Base-by-base conservation (phyloP, 805 yeast genomes). In the Cyberlindnera sargentensis region DNA sequence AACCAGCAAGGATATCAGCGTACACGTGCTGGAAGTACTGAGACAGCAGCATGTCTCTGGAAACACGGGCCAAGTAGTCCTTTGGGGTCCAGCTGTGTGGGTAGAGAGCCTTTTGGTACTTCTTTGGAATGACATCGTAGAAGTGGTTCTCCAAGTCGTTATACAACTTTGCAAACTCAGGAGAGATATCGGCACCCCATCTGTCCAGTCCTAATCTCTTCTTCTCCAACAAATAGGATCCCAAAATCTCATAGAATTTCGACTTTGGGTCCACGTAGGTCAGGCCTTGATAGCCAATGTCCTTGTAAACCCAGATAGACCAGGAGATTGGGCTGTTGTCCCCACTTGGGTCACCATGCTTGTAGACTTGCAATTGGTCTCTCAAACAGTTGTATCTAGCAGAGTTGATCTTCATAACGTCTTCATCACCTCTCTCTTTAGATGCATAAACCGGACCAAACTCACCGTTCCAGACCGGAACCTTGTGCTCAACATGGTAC, bases 381-480 rank as follows among this genome's bases (percentile, higher is more conserved):
- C 65, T 64, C 50, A 73, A 63, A 28, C 72, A 66, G 24, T 62
- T 49, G 53, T 69, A 71, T 5, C 37, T 8, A 26, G 65, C 58
- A 11, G 42, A 47, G 51, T 73, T 73, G 39, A 63, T 67, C 27
- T 50, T 50, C 9, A 63, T 72, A 5, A 63, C 59, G 43, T 70
- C 59, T 1, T 45, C 40, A 50, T 71, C 75, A 23, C 75, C 75
- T 43, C 77, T 60, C 26, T 56, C 61, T 26, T 64, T 56, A 9
- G 72, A 62, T 15, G 73, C 68, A 51, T 71, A 71, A 31, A 73
- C 75, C 7, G 78, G 76, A 31, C 78, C 76, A 54, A 73, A 71
- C 55, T 73, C 75, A 29, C 78, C 78, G 53, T 72, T 71, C 78
- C 78, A 73, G 20, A 73, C 75, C 3, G 78, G 76, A 8, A 72